Conservation (phyloP, 192 early-diverging fungal species). For the Lunasporangiospora selenospora region DNA sequence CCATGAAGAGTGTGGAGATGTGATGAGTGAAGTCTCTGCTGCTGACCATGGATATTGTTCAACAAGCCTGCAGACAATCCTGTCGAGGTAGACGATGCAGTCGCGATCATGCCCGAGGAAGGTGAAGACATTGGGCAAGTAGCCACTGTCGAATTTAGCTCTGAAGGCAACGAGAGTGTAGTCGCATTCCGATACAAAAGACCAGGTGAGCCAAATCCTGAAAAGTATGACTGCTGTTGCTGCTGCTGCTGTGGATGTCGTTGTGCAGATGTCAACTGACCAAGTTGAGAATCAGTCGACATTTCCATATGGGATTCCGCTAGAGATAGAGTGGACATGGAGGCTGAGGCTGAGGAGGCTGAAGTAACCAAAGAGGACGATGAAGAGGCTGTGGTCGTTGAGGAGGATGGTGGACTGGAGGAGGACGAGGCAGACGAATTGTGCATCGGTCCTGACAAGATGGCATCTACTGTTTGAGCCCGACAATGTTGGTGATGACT, state of each 20-base stretch:
- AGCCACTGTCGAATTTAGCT: too few species aligned
- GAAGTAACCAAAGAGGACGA: slow-evolving; percentile 4
- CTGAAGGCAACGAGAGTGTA: slow-evolving; percentile 2
- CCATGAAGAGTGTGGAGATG: neutral
- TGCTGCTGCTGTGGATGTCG: neutral
- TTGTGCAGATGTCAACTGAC: too few species aligned
- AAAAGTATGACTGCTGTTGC: neutral
- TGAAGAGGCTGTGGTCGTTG: slow-evolving; percentile 7
- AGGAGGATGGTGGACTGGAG: slow-evolving; percentile 21
- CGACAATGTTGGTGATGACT: slow-evolving; percentile 38
- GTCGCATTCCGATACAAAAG: slow-evolving; percentile 15
- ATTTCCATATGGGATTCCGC: slow-evolving; percentile 19
- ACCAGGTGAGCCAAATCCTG: neutral
- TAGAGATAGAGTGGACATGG: slow-evolving; percentile 29
- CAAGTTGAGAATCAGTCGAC: slow-evolving; percentile 1
- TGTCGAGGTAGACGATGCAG: neutral
- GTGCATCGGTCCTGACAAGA: slow-evolving; percentile 19
- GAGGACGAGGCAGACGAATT: neutral
- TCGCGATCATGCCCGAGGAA: neutral
- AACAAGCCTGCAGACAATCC: slow-evolving; percentile 4
- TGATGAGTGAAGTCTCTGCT: neutral
- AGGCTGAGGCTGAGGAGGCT: slow-evolving; percentile 34
- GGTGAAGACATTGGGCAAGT: neutral
- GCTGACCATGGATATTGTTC: neutral
- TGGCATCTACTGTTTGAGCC: slow-evolving; percentile 39